Base-by-base conservation (phyloP, 176 grass and related monocot genomes). In the Musa beccarii region DNA sequence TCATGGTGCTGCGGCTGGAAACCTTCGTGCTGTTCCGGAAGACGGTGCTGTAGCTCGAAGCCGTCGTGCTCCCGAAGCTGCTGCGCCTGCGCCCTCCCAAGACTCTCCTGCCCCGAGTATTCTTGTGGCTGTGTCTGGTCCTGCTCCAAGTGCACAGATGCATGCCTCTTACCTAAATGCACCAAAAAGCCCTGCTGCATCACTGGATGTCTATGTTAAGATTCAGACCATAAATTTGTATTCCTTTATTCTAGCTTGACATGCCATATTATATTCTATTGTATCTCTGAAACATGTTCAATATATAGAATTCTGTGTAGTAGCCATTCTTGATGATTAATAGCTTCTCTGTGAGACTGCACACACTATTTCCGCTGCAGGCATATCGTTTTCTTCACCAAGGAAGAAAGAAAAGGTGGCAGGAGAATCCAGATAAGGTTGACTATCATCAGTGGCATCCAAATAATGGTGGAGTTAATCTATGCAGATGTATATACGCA, bases 101-200 rank as follows among this genome's bases (percentile, higher is more conserved):
- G 14, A 3, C 55, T 26, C 12, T 71, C 78, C 34, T 53, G 68
- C 49, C 68, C 68, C 3, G 54, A 59, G n/a, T 80, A 43, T 72
- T 80, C 66, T 25, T 80, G 68, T 72, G 54, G 68, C 55, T 80
- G 78, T n/a, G 34, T 72, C 20, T 80, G 67, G 68, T 80, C 78
- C 54, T 73, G 78, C 68, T 21, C 43, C n/a, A 73, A 55, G 69
- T 72, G 78, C 26, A 59, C 54, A 51, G 56, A 71, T 3, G 56
- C 29, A 72, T 43, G 49, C 34, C 20, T 20, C 10, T 70, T 66
- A 9, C 77, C 77, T 11, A 52, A 22, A 52, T 72, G 55, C 69
- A 11, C n/a, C 51, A 71, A 72, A 17, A 71, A 72, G 11, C n/a
- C 67, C 10, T 71, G 54, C 28, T 79, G 29, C 61, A 29, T 52